Conservation (phyloP, 2,329 filamentous ascomycete genomes). For the Fusarium poae region DNA sequence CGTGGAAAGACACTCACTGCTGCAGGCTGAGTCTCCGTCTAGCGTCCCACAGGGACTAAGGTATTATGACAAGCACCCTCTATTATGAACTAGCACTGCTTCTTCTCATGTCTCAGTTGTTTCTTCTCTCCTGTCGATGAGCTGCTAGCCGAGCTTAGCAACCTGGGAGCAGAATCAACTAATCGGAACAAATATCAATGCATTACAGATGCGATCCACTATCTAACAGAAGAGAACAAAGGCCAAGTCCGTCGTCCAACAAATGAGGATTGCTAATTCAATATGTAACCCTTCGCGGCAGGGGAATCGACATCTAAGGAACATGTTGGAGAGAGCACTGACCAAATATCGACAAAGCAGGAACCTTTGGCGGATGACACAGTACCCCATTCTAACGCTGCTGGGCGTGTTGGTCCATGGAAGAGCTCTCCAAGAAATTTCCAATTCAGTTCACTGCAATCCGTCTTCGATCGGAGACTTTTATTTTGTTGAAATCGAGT, state of each 20-base stretch:
- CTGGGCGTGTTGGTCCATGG: background rate
- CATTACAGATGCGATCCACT: constrained; percentile 41
- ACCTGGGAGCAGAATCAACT: constrained; percentile 30
- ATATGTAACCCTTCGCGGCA: constrained; percentile 32
- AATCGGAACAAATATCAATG: constrained; percentile 33
- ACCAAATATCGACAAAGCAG: background rate
- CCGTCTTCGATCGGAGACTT: constrained; percentile 16
- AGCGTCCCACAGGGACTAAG: constrained; percentile 31
- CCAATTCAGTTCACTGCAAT: constrained; percentile 22
- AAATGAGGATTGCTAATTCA: constrained; percentile 36
- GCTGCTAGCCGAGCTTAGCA: constrained; percentile 11
- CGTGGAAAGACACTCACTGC: constrained; percentile 16
- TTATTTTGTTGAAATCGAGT: constrained; percentile 23
- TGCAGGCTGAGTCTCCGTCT: constrained; percentile 19
- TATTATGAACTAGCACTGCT: constrained; percentile 5
- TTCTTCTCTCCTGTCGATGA: constrained; percentile 23
- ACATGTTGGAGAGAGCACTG: constrained; percentile 1
- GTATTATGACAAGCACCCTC: constrained; percentile 20
- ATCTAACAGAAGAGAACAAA: constrained; percentile 31
- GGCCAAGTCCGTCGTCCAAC: constrained; percentile 18
- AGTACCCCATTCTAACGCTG: constrained; percentile 1
- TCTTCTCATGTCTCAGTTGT: constrained; percentile 31
- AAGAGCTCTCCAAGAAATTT: constrained; percentile 23
- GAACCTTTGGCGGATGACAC: constrained; percentile 10
- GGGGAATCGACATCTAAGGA: constrained; percentile 26